These are phyloP conservation scores for Aureoboletus auriporus DNA, from an alignment of 768 basidiomycete genomes.

Conservation along the genomic window DNA sequence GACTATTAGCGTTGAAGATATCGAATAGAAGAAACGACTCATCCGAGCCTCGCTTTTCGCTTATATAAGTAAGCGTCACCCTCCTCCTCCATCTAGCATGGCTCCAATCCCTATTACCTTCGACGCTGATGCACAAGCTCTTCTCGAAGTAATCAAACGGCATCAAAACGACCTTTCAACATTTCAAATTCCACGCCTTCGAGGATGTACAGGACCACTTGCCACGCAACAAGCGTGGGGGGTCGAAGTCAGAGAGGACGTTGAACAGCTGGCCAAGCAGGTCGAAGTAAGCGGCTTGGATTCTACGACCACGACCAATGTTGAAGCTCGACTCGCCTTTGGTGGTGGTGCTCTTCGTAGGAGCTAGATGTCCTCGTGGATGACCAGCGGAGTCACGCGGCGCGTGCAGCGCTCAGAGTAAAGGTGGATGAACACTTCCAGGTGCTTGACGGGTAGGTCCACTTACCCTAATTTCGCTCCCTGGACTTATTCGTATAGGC, in stretches of 20 bases:
- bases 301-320: conserved; percentile 1
- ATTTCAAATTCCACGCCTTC: conserved; percentile 74
- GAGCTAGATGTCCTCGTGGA: conserved; percentile 65
- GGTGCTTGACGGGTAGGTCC: conserved; percentile 49
- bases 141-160: conserved; percentile 52
- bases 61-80: background rate
- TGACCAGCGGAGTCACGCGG: conserved; percentile 61
- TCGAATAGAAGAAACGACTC: too few relatives aligned
- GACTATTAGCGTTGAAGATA: too few relatives aligned
- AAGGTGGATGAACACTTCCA: conserved; percentile 48
- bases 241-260: conserved; percentile 73
- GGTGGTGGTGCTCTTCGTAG: conserved; percentile 32
- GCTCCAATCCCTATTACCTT: conserved; percentile 56
- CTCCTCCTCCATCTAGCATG: conserved; percentile 36
- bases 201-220: conserved; percentile 64
- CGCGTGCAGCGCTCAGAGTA: conserved; percentile 42
- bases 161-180: conserved; percentile 59
- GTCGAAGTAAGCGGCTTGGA: conserved; percentile 54
- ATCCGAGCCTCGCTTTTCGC: too few relatives aligned
- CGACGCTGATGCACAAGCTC: conserved; percentile 44
- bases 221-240: conserved; percentile 67
- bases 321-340: background rate
- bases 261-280: conserved; percentile 55
- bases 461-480: background rate
- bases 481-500: conserved; percentile 31